Percentiles rank a stretch among this genome's conserved stretches.
Evolutionary conservation across 495 filamentous ascomycete species (phyloP).

Genomic region (Eremomyces bilateralis): DNA sequence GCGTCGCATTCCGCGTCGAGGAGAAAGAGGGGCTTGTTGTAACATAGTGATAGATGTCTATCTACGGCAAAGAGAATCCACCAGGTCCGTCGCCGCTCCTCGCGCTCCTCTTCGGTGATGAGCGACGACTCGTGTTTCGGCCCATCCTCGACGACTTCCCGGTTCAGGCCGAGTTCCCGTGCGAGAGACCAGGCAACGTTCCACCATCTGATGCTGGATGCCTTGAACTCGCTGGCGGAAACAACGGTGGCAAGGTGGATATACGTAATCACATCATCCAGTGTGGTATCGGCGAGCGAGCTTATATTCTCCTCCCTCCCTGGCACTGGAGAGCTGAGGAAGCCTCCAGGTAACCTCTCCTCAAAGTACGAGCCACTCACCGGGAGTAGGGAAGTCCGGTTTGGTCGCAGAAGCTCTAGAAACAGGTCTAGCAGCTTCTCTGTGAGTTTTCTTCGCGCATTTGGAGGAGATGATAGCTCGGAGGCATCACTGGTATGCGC

Average conservation of each 20-base stretch:
- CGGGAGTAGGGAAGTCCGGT: constrained; percentile 53
- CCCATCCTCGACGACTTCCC: constrained; percentile 35
- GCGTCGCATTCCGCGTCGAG: constrained; percentile 68
- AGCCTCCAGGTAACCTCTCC: constrained; percentile 41
- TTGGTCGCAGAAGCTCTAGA: constrained; percentile 44
- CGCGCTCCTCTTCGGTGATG: constrained; percentile 59
- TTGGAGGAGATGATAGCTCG: constrained; percentile 66
- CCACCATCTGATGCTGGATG: constrained; percentile 87
- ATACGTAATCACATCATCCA: constrained; percentile 86
- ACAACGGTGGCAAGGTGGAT: constrained; percentile 88
- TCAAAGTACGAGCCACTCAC: constrained; percentile 40
- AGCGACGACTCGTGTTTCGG: constrained; percentile 25
- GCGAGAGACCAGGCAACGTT: constrained; percentile 84
- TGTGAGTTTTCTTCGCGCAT: constrained; percentile 61
- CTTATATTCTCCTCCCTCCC: constrained; percentile 2
- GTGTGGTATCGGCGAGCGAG: constrained; percentile 26
- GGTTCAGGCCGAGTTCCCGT: constrained; percentile 70
- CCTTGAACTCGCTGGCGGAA: constrained; percentile 86
- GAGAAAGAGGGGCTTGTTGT: constrained; percentile 63
- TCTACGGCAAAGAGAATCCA: constrained; percentile 75
- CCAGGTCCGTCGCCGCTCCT: constrained; percentile 74
- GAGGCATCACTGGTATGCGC: constrained; percentile 88
- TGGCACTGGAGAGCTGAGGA: constrained; percentile 34
- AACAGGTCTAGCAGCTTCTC: constrained; percentile 67
- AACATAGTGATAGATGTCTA: constrained; percentile 69